Evolutionary conservation across 2,329 filamentous ascomycete species (phyloP), one percentile per base, ranked within the genome.

Genomic region (Diplodia mutila): DNA sequence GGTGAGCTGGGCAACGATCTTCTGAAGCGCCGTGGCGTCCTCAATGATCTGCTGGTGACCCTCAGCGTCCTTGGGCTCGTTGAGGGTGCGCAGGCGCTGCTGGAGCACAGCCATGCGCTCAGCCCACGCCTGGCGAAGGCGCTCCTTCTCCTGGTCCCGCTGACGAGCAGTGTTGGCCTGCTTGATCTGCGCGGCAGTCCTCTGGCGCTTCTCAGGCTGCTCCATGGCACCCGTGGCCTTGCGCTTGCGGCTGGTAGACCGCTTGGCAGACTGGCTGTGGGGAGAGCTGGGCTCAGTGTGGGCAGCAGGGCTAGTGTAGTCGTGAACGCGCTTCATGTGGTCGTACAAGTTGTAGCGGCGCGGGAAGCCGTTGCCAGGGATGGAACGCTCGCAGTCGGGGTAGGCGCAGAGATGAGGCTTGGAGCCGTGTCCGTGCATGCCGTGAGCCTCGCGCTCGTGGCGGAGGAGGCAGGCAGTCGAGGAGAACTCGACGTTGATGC

Each of bases 241-340:
- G 61, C 77, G 74, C 74, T 79, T 79, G 68, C 76, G 75, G n/a
- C 69, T 70, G 37, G 69, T 70, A 69, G 76, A 75, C 63, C 76
- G 75, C 42, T 65, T 69, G 23, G 69, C 65, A 25, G 71, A 67
- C 27, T 75, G 73, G 23, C 72, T 72, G 34, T 70, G 69, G 3
- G 77, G 74, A 0, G 77, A 78, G 8, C 72, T 54, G n/a, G 66
- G 71, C 69, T 78, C 77, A 8, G 72, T 74, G 14, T 69, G 66
- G 27, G 46, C 12, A n/a, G 69, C 74, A 0, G 76, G 74, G 39
- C 75, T 76, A 49, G 75, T 83, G 74, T 86, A 87, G 71, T 87
- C 86, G 74, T 98, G 94, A 8, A 97, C 94, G 70, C 94, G 90
- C 82, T 93, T 92, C 94, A 97, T 97, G 85, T 98, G 94, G 81